A percentile compares a stretch with the other conserved stretches of the same genome.
Conservation (phyloP, 208 protist species). For the Trypanosoma avium region DNA sequence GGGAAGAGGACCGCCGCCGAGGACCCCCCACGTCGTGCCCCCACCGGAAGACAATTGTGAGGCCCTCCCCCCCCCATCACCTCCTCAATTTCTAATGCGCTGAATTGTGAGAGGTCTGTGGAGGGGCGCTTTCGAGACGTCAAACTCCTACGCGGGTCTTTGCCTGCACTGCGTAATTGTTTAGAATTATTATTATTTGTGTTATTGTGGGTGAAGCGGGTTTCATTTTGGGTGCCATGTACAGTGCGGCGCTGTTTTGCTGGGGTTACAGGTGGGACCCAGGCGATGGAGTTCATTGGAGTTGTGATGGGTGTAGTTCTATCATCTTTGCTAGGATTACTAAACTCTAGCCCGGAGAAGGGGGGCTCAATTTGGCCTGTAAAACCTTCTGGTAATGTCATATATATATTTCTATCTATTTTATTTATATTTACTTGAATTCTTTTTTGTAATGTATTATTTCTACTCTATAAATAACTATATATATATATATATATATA, state of each 20-base stretch:
- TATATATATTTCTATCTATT: constrained; percentile 10
- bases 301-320: constrained; percentile 12
- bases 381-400: too few relatives aligned
- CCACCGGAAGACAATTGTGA: background rate
- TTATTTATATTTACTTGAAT: background rate
- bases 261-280: constrained; percentile 35
- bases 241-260: constrained; percentile 64
- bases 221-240: constrained; percentile 22
- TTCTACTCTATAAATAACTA: too few relatives aligned
- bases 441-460: too few relatives aligned
- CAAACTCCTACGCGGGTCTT: constrained; percentile 37
- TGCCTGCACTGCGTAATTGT: constrained; percentile 21
- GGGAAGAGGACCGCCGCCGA: constrained; percentile 10
- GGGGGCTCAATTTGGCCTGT: constrained; percentile 13
- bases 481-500: too few relatives aligned
- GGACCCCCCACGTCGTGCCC: constrained; percentile 24
- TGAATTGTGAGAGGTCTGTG: constrained; percentile 67
- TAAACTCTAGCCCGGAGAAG: background rate
- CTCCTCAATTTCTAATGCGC: constrained; percentile 68
- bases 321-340: constrained; percentile 19
- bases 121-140: constrained; percentile 56
- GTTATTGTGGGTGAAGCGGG: constrained; percentile 3
- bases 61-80: background rate
- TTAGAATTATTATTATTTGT: background rate
- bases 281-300: background rate